phyloP scores from a whole-genome alignment of 495 filamentous ascomycete species.

The Aspergillus hancockii region DNA sequence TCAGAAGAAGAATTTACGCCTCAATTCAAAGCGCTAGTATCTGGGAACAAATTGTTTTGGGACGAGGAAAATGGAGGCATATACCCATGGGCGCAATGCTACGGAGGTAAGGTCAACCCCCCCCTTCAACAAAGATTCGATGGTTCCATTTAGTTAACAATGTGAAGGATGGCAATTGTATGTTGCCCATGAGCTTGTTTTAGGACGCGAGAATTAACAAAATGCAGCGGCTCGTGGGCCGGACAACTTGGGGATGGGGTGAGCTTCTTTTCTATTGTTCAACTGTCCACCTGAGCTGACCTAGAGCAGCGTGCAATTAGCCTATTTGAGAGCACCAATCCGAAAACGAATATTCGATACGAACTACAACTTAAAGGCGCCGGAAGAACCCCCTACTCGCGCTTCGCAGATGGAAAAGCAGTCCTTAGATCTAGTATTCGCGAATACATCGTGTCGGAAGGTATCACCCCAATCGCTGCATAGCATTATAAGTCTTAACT shows the following conservation, averaged over 20 bases:
- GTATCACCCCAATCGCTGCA: slow-evolving; percentile 24
- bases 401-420: slow-evolving; percentile 97
- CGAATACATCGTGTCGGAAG: slow-evolving; percentile 90
- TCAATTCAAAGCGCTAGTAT: slow-evolving; percentile 75
- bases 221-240: slow-evolving; percentile 74
- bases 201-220: slow-evolving; percentile 18
- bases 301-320: slow-evolving; percentile 71
- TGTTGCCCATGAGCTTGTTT: slow-evolving; percentile 12
- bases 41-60: slow-evolving; percentile 75
- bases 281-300: slow-evolving; percentile 9
- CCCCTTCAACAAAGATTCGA: background rate
- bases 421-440: slow-evolving; percentile 88
- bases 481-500: background rate
- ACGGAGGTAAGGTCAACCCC: slow-evolving; percentile 64
- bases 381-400: slow-evolving; percentile 88
- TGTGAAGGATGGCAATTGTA: slow-evolving; percentile 58
- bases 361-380: slow-evolving; percentile 95
- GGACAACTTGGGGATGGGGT: slow-evolving; percentile 91
- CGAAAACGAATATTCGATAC: slow-evolving; percentile 67
- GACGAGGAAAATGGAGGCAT: slow-evolving; percentile 62
- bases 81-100: slow-evolving; percentile 98
- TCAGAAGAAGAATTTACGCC: slow-evolving; percentile 64
- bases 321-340: slow-evolving; percentile 86
- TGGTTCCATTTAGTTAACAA: slow-evolving; percentile 12
- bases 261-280: slow-evolving; percentile 12